A percentile compares a stretch with the other conserved stretches of the same genome.
Conservation (phyloP, 768 basidiomycete genomes). For the Gyrodon lividus region DNA sequence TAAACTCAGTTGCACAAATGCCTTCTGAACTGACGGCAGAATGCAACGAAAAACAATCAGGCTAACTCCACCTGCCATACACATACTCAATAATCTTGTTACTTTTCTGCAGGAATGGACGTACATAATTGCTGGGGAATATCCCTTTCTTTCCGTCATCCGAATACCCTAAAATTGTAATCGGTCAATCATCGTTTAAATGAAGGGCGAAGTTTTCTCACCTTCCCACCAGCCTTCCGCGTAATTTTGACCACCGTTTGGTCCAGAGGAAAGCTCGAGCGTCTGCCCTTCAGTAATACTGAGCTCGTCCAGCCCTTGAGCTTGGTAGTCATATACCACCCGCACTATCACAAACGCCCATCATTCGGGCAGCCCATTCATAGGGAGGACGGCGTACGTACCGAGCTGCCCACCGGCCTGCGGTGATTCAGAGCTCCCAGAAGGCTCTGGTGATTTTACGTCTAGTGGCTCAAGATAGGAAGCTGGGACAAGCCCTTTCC, state of each 20-base stretch:
- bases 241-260: conserved; percentile 61
- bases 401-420: conserved; percentile 50
- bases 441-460: conserved; percentile 18
- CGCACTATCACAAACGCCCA: conserved; percentile 50
- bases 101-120: conserved; percentile 31
- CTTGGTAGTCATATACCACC: conserved; percentile 75
- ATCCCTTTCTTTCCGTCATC: conserved; percentile 66
- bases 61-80: conserved; percentile 47
- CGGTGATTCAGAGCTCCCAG: conserved; percentile 14
- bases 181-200: conserved; percentile 24
- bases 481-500: conserved; percentile 79
- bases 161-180: conserved; percentile 52
- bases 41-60: conserved; percentile 25
- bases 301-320: conserved; percentile 73
- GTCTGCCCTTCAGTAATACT: conserved; percentile 57
- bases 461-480: conserved; percentile 59
- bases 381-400: conserved; percentile 42
- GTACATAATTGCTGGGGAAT: conserved; percentile 87
- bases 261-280: conserved; percentile 63
- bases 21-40: conserved; percentile 9
- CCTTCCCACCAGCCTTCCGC: conserved; percentile 90
- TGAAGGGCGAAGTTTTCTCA: conserved; percentile 30
- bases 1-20: conserved; percentile 18
- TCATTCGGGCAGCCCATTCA: conserved; percentile 2
- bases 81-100: conserved; percentile 22